These are phyloP conservation scores for Diddensiella santjacobensis DNA, from an alignment of 805 yeast genomes.

Conservation along the genomic window DNA sequence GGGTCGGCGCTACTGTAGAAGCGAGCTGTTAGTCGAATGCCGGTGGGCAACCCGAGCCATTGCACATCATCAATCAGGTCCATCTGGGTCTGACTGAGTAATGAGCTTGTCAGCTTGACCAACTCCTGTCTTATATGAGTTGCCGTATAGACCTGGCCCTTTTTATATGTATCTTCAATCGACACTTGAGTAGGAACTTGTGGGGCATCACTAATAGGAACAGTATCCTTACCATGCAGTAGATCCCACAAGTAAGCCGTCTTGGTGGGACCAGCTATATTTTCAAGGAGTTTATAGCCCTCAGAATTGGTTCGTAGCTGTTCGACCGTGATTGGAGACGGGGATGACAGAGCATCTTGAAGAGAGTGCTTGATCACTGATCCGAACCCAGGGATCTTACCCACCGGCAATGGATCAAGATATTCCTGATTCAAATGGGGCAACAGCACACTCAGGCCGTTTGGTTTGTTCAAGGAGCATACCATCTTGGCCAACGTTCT, in stretches of 20 bases:
- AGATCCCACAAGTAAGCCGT: conserved; percentile 17
- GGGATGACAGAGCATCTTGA: neutral
- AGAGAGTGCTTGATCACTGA: conserved; percentile 16
- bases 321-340: neutral
- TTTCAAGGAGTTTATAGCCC: neutral
- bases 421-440: conserved; percentile 26
- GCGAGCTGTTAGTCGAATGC: conserved; percentile 16
- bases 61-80: conserved; percentile 23
- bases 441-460: conserved; percentile 28
- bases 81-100: conserved; percentile 22
- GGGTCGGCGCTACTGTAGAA: neutral
- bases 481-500: conserved; percentile 31
- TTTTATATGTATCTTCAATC: conserved; percentile 29
- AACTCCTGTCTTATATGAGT: conserved; percentile 12
- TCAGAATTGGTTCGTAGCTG: neutral
- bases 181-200: conserved; percentile 28
- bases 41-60: conserved; percentile 26
- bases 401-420: conserved; percentile 17
- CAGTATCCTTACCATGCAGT: conserved; percentile 18
- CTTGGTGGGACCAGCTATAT: neutral
- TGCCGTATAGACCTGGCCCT: neutral
- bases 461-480: conserved; percentile 30
- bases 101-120: conserved; percentile 8
- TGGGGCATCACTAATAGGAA: conserved; percentile 15
- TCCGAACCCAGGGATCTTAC: conserved; percentile 31